phyloP scores from a whole-genome alignment of 192 early-diverging fungal genomes.

The Mortierella hygrophila region DNA sequence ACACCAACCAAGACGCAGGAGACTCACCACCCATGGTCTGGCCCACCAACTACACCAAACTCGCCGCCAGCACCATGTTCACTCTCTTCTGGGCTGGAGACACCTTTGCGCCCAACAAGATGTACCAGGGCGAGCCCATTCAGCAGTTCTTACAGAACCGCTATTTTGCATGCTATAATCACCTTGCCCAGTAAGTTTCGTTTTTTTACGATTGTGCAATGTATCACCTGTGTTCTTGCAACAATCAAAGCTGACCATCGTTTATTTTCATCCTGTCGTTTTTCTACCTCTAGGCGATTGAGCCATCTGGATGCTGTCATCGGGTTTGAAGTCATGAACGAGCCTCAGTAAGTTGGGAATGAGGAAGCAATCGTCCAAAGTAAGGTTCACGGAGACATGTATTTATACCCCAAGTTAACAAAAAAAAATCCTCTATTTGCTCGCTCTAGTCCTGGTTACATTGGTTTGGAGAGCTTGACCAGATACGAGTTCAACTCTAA shows the following conservation, averaged over 20 bases:
- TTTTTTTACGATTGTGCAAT: background rate
- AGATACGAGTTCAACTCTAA: conserved; percentile 75
- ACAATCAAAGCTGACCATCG: conserved; percentile 8
- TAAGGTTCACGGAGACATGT: conserved; percentile 21
- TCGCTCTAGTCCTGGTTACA: conserved; percentile 71
- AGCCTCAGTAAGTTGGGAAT: conserved; percentile 64
- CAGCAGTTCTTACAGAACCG: conserved; percentile 77
- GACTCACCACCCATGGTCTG: conserved; percentile 74
- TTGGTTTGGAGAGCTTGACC: conserved; percentile 72
- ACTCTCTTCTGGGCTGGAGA: conserved; percentile 85
- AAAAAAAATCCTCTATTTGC: background rate
- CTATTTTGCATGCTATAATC: conserved; percentile 75
- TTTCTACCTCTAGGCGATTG: conserved; percentile 63
- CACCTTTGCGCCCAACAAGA: conserved; percentile 77
- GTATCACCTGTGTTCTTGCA: background rate
- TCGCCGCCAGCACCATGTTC: conserved; percentile 88
- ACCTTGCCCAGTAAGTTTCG: conserved; percentile 71
- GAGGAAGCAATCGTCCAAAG: background rate
- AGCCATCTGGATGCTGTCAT: conserved; percentile 73
- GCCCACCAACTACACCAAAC: conserved; percentile 92
- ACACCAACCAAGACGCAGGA: conserved; percentile 65
- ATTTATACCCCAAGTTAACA: conserved; percentile 18
- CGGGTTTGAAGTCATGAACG: conserved; percentile 88
- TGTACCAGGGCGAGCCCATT: conserved; percentile 72
- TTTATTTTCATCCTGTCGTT: background rate